A percentile compares a stretch with the other conserved stretches of the same genome.
Conservation (phyloP, 2,329 filamentous ascomycete species). For the Penicillium vulpinum region DNA sequence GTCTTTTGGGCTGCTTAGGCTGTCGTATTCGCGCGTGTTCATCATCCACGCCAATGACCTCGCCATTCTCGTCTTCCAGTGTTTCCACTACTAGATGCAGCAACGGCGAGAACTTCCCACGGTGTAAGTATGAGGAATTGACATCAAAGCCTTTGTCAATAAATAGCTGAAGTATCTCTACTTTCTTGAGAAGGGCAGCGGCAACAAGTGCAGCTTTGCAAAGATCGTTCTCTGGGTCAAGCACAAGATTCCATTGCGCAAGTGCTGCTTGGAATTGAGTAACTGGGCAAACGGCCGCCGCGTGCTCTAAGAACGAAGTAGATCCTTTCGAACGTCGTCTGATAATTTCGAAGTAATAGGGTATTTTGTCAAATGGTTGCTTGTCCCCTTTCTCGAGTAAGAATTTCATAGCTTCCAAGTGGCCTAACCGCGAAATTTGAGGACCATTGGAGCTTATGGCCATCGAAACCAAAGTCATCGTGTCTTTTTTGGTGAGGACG, state of each 20-base stretch:
- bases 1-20: not conserved
- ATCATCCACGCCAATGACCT: not conserved
- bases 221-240: not conserved
- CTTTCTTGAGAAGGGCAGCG: not conserved
- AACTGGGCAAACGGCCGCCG: not conserved
- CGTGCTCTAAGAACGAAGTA: not conserved
- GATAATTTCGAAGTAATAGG: too few relatives aligned
- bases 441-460: not conserved
- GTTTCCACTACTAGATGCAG: not conserved
- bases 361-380: not conserved
- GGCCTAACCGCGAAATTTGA: not conserved
- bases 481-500: not conserved
- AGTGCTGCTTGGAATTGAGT: not conserved
- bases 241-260: not conserved
- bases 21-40: not conserved
- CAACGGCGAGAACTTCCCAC: not conserved
- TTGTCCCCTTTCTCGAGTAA: not conserved
- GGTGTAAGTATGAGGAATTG: not conserved
- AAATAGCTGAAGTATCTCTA: not conserved
- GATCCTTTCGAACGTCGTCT: too few relatives aligned
- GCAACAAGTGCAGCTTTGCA: not conserved
- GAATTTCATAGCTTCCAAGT: not conserved
- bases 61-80: not conserved
- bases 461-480: not conserved
- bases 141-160: not conserved